These are phyloP conservation scores for Verticillium alfalfae DNA, from an alignment of 2,329 filamentous ascomycete species.

Conservation along the genomic window DNA sequence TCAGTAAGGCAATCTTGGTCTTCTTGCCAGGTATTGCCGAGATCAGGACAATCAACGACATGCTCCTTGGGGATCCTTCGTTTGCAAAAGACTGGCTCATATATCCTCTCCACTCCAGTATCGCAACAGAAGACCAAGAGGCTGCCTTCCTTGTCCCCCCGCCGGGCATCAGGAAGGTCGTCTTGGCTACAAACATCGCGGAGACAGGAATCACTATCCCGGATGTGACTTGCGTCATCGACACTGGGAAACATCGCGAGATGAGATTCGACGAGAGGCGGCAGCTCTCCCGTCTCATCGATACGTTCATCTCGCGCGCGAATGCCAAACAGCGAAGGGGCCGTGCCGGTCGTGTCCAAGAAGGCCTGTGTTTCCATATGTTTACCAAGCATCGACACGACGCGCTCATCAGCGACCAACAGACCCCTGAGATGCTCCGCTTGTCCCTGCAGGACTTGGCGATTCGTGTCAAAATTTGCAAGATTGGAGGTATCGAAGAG, in stretches of 20 bases:
- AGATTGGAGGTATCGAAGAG: constrained; percentile 86
- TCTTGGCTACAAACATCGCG: constrained; percentile 95
- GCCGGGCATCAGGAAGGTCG: constrained; percentile 79
- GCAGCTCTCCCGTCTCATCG: constrained; percentile 83
- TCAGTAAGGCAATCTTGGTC: constrained; percentile 87
- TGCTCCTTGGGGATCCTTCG: constrained; percentile 68
- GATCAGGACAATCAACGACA: constrained; percentile 81
- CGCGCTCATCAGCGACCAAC: constrained; percentile 78
- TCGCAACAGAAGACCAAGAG: constrained; percentile 94
- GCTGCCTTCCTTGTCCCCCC: constrained; percentile 85
- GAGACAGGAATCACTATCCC: constrained; percentile 98
- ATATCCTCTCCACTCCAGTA: constrained; percentile 87
- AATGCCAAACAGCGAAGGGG: constrained; percentile 95
- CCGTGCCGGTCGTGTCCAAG: constrained; percentile 89
- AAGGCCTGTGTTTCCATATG: constrained; percentile 91
- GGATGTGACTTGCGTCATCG: constrained; percentile 93
- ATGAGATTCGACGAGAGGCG: constrained; percentile 94
- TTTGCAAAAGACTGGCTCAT: constrained; percentile 79
- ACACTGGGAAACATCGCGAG: constrained; percentile 94
- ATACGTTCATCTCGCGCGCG: constrained; percentile 91
- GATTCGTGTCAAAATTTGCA: constrained; percentile 95
- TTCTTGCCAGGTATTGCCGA: constrained; percentile 94
- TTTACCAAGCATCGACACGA: constrained; percentile 91
- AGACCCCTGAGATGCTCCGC: constrained; percentile 93
- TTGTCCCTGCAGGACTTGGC: constrained; percentile 91